Evolutionary conservation across 169 alveolate genomes (phyloP).

Genomic region (Blepharisma undulans): DNA sequence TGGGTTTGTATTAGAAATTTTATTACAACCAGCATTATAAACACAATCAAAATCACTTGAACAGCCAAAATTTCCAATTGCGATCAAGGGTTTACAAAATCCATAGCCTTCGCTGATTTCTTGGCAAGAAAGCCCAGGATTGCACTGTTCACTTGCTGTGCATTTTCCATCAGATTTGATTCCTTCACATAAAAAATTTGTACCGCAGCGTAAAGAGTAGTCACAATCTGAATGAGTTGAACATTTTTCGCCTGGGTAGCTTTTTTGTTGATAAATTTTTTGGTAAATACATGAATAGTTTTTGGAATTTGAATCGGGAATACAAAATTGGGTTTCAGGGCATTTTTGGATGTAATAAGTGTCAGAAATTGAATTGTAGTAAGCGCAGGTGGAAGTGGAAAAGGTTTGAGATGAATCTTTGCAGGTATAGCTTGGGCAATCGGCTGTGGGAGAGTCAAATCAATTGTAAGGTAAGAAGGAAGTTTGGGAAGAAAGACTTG

Average conservation of each 20-base stretch:
- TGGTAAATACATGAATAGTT: not conserved
- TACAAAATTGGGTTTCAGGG: not conserved
- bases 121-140: constrained; percentile 31
- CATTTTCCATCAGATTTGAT: not conserved
- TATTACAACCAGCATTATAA: constrained; percentile 4
- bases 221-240: not conserved
- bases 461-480: not conserved
- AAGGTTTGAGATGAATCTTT: not conserved
- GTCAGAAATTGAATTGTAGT: not conserved
- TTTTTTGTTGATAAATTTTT: not conserved
- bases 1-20: not conserved
- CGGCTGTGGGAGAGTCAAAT: not conserved
- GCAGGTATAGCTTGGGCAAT: not conserved
- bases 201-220: not conserved
- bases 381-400: not conserved
- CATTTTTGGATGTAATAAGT: not conserved
- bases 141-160: not conserved
- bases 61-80: constrained; percentile 27
- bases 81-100: not conserved
- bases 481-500: not conserved
- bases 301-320: not conserved
- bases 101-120: not conserved
- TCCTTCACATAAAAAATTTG: not conserved
- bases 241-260: not conserved
- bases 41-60: constrained; percentile 18